Percentiles rank a stretch among this genome's conserved stretches.
Evolutionary conservation across 1,284 basidiomycete genomes (phyloP).

Genomic region (Sporisorium exsertum): DNA sequence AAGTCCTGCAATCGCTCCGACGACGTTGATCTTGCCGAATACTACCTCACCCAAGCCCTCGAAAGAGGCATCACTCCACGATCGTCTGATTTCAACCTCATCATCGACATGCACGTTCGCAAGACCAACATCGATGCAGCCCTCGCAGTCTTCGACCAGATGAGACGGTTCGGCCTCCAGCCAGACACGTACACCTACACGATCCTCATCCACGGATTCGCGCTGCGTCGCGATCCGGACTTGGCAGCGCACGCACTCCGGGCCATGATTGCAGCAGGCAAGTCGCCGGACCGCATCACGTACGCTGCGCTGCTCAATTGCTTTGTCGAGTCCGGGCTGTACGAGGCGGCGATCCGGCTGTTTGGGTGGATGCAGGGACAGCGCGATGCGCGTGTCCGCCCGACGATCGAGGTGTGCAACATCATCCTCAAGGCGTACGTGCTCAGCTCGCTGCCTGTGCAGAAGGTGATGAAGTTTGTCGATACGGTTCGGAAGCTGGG

Average conservation of each 20-base stretch:
- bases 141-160: conserved; percentile 75
- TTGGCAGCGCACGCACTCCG: conserved; percentile 79
- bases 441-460: conserved; percentile 81
- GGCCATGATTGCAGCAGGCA: conserved; percentile 71
- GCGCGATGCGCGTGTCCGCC: conserved; percentile 37
- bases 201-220: conserved; percentile 78
- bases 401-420: conserved; percentile 69
- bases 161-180: conserved; percentile 73
- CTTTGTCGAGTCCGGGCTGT: conserved; percentile 84
- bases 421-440: conserved; percentile 88
- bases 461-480: conserved; percentile 78
- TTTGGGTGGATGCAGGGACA: conserved; percentile 76
- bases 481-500: conserved; percentile 73
- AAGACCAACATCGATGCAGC: conserved; percentile 70
- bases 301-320: conserved; percentile 81
- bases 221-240: conserved; percentile 76
- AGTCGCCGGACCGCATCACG: conserved; percentile 60
- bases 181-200: conserved; percentile 74
- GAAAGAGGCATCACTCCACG: conserved; percentile 22
- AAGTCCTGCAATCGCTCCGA: conserved; percentile 30
- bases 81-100: conserved; percentile 29
- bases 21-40: conserved; percentile 39
- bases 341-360: conserved; percentile 78
- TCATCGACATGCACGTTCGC: conserved; percentile 45
- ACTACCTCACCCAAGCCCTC: conserved; percentile 23